A percentile compares a stretch with the other conserved stretches of the same genome.
Evolutionary conservation across 768 basidiomycete genomes (phyloP).

Genomic region (Pleurotus pulmonarius): DNA sequence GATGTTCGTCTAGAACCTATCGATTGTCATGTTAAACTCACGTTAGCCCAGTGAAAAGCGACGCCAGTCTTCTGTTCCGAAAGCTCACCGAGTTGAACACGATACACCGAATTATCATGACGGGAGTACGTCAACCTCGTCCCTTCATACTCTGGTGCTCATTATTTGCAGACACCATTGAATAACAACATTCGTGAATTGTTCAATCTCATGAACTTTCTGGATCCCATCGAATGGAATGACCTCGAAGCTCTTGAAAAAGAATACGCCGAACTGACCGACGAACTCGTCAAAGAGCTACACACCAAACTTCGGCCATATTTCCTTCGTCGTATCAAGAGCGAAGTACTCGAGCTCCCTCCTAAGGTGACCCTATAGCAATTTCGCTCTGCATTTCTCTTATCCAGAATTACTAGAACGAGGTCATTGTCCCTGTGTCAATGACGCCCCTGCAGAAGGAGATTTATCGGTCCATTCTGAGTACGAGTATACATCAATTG

Average conservation of each 20-base stretch:
- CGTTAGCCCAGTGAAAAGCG: conserved; percentile 68
- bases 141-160: background rate
- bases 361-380: conserved; percentile 59
- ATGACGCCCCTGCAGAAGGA: conserved; percentile 86
- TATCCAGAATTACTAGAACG: conserved; percentile 49
- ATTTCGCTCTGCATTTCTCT: no score
- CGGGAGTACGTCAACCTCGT: conserved; percentile 53
- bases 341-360: conserved; percentile 87
- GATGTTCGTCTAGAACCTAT: conserved; percentile 49
- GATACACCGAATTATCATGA: conserved; percentile 83
- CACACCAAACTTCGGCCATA: conserved; percentile 82
- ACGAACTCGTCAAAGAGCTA: conserved; percentile 76
- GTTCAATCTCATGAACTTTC: conserved; percentile 96
- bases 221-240: conserved; percentile 73
- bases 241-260: conserved; percentile 73
- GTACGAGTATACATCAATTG: conserved; percentile 33
- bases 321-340: conserved; percentile 91
- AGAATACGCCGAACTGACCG: conserved; percentile 73
- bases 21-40: conserved; percentile 6
- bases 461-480: conserved; percentile 82
- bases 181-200: conserved; percentile 97
- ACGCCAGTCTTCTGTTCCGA: conserved; percentile 74
- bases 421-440: conserved; percentile 88
- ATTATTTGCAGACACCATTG: conserved; percentile 66
- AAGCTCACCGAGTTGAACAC: conserved; percentile 77